phyloP scores from a whole-genome alignment of 768 basidiomycete species.

The Boletellus sp. region DNA sequence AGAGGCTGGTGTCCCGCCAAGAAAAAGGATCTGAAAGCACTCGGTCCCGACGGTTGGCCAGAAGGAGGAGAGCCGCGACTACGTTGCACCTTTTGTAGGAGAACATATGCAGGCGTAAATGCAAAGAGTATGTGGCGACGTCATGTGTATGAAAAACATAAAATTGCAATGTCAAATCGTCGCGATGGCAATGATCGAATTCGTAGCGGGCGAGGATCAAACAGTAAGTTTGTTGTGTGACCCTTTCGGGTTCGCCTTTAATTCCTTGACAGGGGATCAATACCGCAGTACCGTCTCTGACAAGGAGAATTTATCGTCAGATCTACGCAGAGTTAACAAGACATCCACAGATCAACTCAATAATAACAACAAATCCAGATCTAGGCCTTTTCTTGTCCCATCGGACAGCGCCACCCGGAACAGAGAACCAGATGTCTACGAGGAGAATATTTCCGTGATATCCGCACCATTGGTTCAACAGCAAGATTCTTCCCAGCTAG shows the following conservation, averaged over 20 bases:
- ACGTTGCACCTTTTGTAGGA: slow-evolving; percentile 79
- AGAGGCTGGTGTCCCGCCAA: slow-evolving; percentile 86
- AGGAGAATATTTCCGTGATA: slow-evolving; percentile 10
- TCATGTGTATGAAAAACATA: slow-evolving; percentile 87
- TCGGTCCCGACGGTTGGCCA: slow-evolving; percentile 68
- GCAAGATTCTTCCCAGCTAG: slow-evolving; percentile 22
- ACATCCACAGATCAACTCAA: slow-evolving; percentile 16
- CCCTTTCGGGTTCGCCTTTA: slow-evolving; percentile 15
- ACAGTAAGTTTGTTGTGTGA: slow-evolving; percentile 46
- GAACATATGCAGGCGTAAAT: slow-evolving; percentile 82
- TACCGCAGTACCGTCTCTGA: slow-evolving; percentile 42
- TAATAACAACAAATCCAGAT: slow-evolving; percentile 16
- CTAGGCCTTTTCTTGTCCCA: slow-evolving; percentile 19
- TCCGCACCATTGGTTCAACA: slow-evolving; percentile 26
- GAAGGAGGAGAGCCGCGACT: slow-evolving; percentile 78
- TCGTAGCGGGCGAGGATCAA: slow-evolving; percentile 55
- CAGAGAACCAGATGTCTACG: slow-evolving; percentile 8
- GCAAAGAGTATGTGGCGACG: slow-evolving; percentile 91
- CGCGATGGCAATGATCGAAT: slow-evolving; percentile 65
- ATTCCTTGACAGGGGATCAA: slow-evolving; percentile 52
- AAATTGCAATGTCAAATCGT: slow-evolving; percentile 85
- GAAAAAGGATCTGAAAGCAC: slow-evolving; percentile 72
- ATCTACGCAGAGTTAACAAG: slow-evolving; percentile 29
- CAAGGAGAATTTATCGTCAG: slow-evolving; percentile 32
- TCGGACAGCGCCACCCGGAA: slow-evolving; percentile 13